Percentiles rank a stretch among this genome's conserved stretches.
These are phyloP conservation scores for Obelidium mucronatum DNA, from an alignment of 192 early-diverging fungal species.

Conservation along the genomic window DNA sequence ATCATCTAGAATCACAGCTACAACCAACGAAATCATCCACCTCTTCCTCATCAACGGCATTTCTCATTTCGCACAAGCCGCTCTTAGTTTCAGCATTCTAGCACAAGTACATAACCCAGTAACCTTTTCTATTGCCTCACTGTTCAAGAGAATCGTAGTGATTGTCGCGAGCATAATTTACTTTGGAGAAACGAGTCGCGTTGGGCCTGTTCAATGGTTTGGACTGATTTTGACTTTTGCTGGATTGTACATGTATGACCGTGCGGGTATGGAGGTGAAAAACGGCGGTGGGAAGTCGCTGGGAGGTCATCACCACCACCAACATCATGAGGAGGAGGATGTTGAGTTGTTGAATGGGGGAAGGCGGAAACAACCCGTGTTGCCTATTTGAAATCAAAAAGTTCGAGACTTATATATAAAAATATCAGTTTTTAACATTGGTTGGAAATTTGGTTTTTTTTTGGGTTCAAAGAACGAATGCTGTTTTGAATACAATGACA, in stretches of 20 bases:
- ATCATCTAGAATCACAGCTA: conserved; percentile 26
- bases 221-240: conserved; percentile 83
- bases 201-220: conserved; percentile 68
- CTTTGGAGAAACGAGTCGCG: conserved; percentile 71
- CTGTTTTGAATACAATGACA: no score
- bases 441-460: no score
- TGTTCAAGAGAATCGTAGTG: conserved; percentile 91
- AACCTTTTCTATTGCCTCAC: conserved; percentile 84
- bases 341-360: background rate
- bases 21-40: conserved; percentile 42
- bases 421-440: background rate
- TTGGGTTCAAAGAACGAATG: no score
- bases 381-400: no score
- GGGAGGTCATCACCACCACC: background rate
- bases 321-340: background rate
- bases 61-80: conserved; percentile 81
- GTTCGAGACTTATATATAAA: no score
- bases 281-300: conserved; percentile 38
- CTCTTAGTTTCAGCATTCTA: conserved; percentile 82
- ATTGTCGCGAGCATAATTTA: conserved; percentile 84
- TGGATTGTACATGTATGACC: conserved; percentile 86
- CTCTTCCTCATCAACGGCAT: conserved; percentile 80
- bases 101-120: conserved; percentile 76
- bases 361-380: background rate
- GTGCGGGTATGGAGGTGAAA: conserved; percentile 75